Conservation (phyloP, 768 basidiomycete species). For the Lactifluus subvellereus region DNA sequence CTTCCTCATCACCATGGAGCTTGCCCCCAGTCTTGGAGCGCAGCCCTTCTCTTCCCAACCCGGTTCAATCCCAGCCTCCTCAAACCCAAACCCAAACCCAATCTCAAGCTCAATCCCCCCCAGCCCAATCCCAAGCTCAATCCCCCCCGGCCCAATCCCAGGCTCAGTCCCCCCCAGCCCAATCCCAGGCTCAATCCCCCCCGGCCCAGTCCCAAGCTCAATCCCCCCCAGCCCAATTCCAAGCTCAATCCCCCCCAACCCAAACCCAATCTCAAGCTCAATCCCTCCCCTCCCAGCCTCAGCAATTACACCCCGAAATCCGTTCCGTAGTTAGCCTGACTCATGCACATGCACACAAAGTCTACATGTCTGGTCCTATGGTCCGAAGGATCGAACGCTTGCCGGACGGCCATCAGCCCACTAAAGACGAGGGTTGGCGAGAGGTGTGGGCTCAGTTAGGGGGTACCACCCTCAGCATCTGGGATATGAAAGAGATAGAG, state of each 20-base stretch:
- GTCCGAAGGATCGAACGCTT: conserved; percentile 72
- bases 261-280: too few species aligned
- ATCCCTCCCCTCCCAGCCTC: conserved; percentile 22
- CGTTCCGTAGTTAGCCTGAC: conserved; percentile 72
- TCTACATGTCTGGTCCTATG: conserved; percentile 84
- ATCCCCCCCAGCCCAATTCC: too few species aligned
- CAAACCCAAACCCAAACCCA: not conserved
- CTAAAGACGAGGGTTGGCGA: conserved; percentile 73
- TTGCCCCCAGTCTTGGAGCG: conserved; percentile 3
- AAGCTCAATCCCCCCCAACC: not conserved
- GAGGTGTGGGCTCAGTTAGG: conserved; percentile 89
- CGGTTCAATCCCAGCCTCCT: conserved; percentile 21
- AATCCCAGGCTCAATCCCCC: not conserved
- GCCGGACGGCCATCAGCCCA: conserved; percentile 62
- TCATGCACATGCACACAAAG: conserved; percentile 72
- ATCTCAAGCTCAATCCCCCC: too few species aligned
- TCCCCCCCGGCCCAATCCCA: too few species aligned
- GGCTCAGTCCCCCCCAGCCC: not conserved
- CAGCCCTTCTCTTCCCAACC: conserved; percentile 1
- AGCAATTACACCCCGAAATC: conserved; percentile 72
- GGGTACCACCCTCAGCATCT: conserved; percentile 83
- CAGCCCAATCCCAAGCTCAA: conserved; percentile 18
- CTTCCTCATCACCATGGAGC: not conserved
- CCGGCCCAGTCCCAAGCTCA: conserved; percentile 19
- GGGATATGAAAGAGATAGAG: conserved; percentile 87